These are phyloP conservation scores for Scedosporium dehoogii DNA, from an alignment of 2,329 filamentous ascomycete species.

Conservation along the genomic window DNA sequence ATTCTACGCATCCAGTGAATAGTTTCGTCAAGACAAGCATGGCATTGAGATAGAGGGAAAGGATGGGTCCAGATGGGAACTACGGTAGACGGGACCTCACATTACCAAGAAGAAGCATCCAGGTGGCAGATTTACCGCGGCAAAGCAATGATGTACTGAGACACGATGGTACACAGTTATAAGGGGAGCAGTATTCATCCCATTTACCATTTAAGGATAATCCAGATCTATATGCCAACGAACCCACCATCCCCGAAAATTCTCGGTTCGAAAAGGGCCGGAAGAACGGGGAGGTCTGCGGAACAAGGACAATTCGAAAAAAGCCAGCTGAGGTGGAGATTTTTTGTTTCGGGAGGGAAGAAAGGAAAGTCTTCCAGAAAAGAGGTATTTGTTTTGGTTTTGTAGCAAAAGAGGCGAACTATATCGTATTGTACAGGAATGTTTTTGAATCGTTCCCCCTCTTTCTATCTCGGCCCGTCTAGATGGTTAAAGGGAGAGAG, in stretches of 20 bases:
- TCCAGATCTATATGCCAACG: not conserved
- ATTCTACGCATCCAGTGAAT: too few species aligned
- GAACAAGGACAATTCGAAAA: not conserved
- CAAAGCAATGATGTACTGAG: too few species aligned
- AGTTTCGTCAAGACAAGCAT: too few species aligned
- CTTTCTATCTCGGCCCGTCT: not conserved
- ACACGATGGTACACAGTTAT: not conserved
- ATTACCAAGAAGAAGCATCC: too few species aligned
- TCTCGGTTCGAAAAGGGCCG: not conserved
- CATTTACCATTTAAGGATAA: not conserved
- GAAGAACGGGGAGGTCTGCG: not conserved
- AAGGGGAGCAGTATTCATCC: not conserved
- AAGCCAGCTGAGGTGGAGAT: not conserved
- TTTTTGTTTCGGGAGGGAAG: not conserved
- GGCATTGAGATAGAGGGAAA: too few species aligned
- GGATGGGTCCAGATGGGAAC: too few species aligned
- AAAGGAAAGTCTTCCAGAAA: not conserved
- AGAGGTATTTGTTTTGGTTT: not conserved
- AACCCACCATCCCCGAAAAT: not conserved
- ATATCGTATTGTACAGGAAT: conserved; percentile 11
- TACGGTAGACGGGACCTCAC: not conserved
- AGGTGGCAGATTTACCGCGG: not conserved
- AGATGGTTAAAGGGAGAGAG: not conserved
- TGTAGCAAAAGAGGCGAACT: not conserved
- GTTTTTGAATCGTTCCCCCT: not conserved